Evolutionary conservation across 139 green algal genomes (phyloP).

Genomic region (Yamagishiella unicocca): DNA sequence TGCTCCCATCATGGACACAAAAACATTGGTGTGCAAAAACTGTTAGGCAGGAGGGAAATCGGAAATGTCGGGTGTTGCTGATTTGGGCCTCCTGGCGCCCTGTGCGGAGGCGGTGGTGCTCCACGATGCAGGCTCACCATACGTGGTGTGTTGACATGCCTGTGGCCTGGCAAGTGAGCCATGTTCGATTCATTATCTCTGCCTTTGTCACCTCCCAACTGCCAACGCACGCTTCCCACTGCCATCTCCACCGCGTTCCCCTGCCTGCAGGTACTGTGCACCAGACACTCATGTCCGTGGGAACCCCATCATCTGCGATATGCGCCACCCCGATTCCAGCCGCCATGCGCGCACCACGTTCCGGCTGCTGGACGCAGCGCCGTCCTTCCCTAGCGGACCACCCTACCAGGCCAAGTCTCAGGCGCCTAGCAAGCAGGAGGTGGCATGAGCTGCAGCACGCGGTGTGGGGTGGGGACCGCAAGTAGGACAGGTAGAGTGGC

Average conservation of each 20-base stretch:
- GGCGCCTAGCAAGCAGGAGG: no score
- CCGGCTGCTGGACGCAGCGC: background rate
- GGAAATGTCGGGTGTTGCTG: no score
- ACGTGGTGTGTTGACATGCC: background rate
- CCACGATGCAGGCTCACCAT: background rate
- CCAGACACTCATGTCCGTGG: background rate
- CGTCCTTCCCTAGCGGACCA: background rate
- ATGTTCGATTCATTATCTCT: background rate
- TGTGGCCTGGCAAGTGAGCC: no score
- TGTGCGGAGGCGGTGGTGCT: no score
- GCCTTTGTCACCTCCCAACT: background rate
- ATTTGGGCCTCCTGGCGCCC: no score
- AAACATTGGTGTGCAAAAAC: no score
- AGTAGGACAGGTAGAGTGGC: no score
- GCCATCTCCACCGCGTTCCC: background rate
- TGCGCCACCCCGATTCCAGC: background rate
- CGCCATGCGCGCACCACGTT: background rate
- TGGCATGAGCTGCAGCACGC: no score
- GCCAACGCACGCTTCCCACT: background rate
- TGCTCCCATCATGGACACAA: background rate
- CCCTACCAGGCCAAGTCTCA: no score
- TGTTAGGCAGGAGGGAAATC: no score
- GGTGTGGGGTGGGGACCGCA: no score
- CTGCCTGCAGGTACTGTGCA: slow-evolving; percentile 29
- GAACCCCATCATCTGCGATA: slow-evolving; percentile 32